Conservation (phyloP, 2,329 filamentous ascomycete genomes). For the Alternaria gaisen region DNA sequence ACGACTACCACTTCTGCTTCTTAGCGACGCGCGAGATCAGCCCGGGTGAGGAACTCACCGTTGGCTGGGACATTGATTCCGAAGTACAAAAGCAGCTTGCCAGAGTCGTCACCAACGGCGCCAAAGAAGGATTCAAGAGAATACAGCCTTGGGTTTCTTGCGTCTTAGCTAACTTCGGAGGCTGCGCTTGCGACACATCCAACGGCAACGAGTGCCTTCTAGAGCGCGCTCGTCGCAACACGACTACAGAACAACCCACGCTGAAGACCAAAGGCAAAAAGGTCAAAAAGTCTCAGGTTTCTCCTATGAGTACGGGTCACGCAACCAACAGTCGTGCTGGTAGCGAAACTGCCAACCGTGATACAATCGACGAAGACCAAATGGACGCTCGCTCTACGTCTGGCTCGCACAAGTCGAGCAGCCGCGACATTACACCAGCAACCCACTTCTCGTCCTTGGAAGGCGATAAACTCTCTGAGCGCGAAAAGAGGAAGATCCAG, state of each 20-base stretch:
- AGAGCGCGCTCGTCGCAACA: constrained; percentile 47
- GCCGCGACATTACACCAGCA: constrained; percentile 69
- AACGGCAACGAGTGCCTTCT: constrained; percentile 49
- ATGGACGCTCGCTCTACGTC: constrained; percentile 66
- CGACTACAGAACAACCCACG: constrained; percentile 36
- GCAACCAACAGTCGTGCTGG: constrained; percentile 67
- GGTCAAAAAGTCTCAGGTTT: constrained; percentile 60
- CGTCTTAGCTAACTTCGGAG: constrained; percentile 79
- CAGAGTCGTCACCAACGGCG: constrained; percentile 70
- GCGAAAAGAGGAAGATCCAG: constrained; percentile 70
- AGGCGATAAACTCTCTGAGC: constrained; percentile 64
- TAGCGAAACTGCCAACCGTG: constrained; percentile 63
- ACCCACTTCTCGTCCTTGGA: constrained; percentile 60
- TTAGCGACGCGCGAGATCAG: constrained; percentile 83
- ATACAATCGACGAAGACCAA: constrained; percentile 63
- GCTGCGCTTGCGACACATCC: constrained; percentile 73
- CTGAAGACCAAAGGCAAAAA: constrained; percentile 58
- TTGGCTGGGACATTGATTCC: constrained; percentile 65
- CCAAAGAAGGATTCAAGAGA: constrained; percentile 66
- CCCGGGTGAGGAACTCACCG: constrained; percentile 73
- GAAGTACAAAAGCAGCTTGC: constrained; percentile 64
- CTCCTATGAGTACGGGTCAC: constrained; percentile 62
- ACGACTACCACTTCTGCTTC: constrained; percentile 87
- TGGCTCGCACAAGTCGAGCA: constrained; percentile 65
- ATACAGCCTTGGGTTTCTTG: constrained; percentile 72